Evolutionary conservation across 2,329 filamentous ascomycete species (phyloP).

Genomic region (Fusarium sororula): DNA sequence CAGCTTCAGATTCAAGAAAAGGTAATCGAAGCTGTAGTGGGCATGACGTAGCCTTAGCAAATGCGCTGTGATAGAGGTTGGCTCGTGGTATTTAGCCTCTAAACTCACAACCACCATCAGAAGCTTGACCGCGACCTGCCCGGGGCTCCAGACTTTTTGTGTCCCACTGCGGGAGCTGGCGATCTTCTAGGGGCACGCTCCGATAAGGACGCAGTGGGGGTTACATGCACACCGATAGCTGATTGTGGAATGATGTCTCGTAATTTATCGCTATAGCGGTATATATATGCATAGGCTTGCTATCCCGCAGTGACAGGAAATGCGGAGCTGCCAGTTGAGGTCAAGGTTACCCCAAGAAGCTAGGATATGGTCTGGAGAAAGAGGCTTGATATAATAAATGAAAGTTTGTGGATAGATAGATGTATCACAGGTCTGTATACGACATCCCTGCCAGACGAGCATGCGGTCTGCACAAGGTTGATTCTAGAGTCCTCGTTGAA

Average conservation of each 20-base stretch:
- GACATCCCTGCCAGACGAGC: not conserved
- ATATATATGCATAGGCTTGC: not conserved
- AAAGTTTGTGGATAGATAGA: not conserved
- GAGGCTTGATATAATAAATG: slow-evolving; percentile 10
- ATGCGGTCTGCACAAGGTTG: not conserved
- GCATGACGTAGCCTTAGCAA: slow-evolving; percentile 28
- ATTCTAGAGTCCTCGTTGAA: not conserved
- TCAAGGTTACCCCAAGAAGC: slow-evolving; percentile 9
- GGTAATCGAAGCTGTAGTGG: slow-evolving; percentile 11
- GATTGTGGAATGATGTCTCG: slow-evolving; percentile 11
- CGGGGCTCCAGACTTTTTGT: slow-evolving; percentile 37
- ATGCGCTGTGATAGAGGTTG: slow-evolving; percentile 26
- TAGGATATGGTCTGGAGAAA: slow-evolving; percentile 17
- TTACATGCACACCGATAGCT: slow-evolving; percentile 41
- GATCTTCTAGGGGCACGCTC: slow-evolving; percentile 20
- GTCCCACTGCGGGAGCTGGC: slow-evolving; percentile 22
- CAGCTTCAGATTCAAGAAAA: slow-evolving; percentile 10
- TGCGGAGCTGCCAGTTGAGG: slow-evolving; percentile 19
- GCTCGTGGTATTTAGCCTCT: slow-evolving; percentile 17
- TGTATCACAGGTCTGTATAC: not conserved
- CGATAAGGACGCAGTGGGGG: slow-evolving; percentile 22
- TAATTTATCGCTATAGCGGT: slow-evolving; percentile 8
- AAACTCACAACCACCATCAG: not conserved
- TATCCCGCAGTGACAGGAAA: slow-evolving; percentile 14
- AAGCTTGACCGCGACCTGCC: slow-evolving; percentile 6